Percentiles rank a stretch among this genome's conserved stretches.
These are phyloP conservation scores for Vaccinium darrowii DNA, from an alignment of 148 eudicot genomes.

Conservation along the genomic window DNA sequence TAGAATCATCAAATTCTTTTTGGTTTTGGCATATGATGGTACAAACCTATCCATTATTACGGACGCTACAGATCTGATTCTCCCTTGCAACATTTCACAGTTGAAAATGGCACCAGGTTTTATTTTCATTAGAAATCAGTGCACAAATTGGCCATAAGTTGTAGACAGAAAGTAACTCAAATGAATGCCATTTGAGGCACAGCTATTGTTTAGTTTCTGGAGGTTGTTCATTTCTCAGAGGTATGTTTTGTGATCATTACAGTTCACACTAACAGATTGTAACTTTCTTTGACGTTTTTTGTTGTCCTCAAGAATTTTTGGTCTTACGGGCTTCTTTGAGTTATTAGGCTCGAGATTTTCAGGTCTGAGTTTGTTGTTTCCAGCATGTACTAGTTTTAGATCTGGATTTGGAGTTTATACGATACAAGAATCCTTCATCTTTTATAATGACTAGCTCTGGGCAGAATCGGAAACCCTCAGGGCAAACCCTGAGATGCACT, in stretches of 20 bases:
- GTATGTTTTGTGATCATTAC: not conserved
- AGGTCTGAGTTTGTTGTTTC: not conserved
- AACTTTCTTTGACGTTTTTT: not conserved
- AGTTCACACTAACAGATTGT: constrained; percentile 11
- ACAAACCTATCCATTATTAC: not conserved
- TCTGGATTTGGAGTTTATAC: not conserved
- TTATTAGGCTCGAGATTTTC: not conserved
- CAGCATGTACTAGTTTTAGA: not conserved
- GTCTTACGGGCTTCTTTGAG: not conserved
- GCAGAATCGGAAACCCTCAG: no score
- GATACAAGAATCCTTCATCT: not conserved
- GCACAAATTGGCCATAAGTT: not conserved
- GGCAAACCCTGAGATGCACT: no score
- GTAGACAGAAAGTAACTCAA: not conserved
- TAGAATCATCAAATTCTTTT: not conserved
- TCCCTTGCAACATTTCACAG: not conserved
- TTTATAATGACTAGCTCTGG: no score
- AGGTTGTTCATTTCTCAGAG: not conserved
- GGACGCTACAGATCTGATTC: not conserved
- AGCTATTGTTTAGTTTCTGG: not conserved
- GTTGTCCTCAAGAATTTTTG: not conserved
- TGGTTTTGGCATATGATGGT: not conserved
- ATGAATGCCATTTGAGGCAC: not conserved
- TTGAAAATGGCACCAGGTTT: constrained; percentile 6
- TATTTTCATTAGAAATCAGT: not conserved